Conservation (phyloP, 1,284 basidiomycete species). For the Neolentinus lepideus region DNA sequence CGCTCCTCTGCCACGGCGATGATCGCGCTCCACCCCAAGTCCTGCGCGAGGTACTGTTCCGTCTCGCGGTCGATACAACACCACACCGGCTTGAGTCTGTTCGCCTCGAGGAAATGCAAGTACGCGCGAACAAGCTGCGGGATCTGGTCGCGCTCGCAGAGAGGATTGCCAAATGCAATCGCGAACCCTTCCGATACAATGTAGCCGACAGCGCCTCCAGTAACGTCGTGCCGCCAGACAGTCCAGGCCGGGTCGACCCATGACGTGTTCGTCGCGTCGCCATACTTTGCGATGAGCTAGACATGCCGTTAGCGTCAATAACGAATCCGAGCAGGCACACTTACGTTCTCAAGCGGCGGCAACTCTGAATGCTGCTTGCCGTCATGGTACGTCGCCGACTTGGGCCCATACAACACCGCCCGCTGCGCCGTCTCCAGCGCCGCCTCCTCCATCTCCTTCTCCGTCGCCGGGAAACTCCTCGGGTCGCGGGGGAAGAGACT, state of each 20-base stretch:
- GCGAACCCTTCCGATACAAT: conserved; percentile 28
- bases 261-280: conserved; percentile 47
- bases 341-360: conserved; percentile 25
- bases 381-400: conserved; percentile 20
- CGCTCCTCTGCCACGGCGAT: conserved; percentile 46
- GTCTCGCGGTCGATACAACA: conserved; percentile 36
- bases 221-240: conserved; percentile 39
- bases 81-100: conserved; percentile 45
- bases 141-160: conserved; percentile 37
- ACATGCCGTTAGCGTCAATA: background rate
- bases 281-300: conserved; percentile 45
- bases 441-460: conserved; percentile 20
- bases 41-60: conserved; percentile 38
- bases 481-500: conserved; percentile 62
- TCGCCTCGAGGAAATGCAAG: conserved; percentile 27
- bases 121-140: conserved; percentile 34
- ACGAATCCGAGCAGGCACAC: conserved; percentile 6
- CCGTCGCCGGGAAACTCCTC: conserved; percentile 30
- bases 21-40: conserved; percentile 42
- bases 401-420: conserved; percentile 23
- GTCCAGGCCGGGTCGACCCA: conserved; percentile 50
- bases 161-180: conserved; percentile 41
- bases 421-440: conserved; percentile 18
- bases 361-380: conserved; percentile 18
- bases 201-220: conserved; percentile 43